Evolutionary conservation across 805 yeast species (phyloP).

Genomic region (Candida koratica): DNA sequence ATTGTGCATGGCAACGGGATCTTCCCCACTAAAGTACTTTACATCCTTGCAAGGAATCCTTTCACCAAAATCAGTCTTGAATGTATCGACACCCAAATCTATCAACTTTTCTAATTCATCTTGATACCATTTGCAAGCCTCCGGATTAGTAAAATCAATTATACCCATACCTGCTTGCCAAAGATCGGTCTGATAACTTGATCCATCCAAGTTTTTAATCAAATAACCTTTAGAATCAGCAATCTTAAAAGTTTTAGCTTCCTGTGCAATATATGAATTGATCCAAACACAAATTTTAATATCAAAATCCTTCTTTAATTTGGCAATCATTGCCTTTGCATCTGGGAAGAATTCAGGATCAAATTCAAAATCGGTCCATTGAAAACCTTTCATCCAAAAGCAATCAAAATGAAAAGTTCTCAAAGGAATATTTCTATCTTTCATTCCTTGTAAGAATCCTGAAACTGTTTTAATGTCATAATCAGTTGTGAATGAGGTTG

Average conservation of each 20-base stretch:
- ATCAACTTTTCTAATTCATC: constrained; percentile 21
- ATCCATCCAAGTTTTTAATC: constrained; percentile 25
- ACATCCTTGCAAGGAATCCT: constrained; percentile 31
- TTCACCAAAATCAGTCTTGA: constrained; percentile 39
- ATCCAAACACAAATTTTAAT: constrained; percentile 36
- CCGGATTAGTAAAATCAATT: constrained; percentile 37
- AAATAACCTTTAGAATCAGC: constrained; percentile 29
- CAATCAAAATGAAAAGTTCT: constrained; percentile 36
- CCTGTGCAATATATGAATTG: constrained; percentile 36
- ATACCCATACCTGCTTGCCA: constrained; percentile 41
- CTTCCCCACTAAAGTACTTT: constrained; percentile 23
- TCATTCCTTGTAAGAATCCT: constrained; percentile 32
- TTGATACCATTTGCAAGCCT: constrained; percentile 32
- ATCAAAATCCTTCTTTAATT: constrained; percentile 26
- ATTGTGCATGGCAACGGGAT: constrained; percentile 34
- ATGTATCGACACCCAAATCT: constrained; percentile 33
- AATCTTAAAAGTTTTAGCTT: constrained; percentile 27
- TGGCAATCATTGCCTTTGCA: constrained; percentile 22
- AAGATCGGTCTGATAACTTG: constrained; percentile 31
- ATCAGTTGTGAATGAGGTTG: constrained; percentile 38
- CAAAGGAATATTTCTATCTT: constrained; percentile 31
- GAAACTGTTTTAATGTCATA: constrained; percentile 31
- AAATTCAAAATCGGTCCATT: constrained; percentile 39
- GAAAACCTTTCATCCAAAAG: constrained; percentile 40
- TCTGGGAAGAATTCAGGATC: constrained; percentile 32